A percentile compares a stretch with the other conserved stretches of the same genome.
These are phyloP conservation scores for Rhododendron mucronatum DNA, from an alignment of 148 eudicot species.

Conservation along the genomic window DNA sequence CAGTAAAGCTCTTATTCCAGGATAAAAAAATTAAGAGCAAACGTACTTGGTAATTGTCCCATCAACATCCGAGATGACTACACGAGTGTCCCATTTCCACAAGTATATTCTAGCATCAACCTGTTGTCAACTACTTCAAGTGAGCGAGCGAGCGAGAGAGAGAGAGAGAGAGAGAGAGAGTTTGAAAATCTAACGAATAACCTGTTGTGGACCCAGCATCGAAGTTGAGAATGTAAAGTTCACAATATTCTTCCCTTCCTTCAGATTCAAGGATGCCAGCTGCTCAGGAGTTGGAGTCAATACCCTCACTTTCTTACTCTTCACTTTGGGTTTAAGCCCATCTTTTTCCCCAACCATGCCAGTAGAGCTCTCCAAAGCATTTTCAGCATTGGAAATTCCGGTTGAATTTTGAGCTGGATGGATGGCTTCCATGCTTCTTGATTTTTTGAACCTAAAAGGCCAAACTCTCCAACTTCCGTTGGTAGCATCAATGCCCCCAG, in stretches of 20 bases:
- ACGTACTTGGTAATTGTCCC: slow-evolving; percentile 96
- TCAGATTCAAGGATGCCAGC: slow-evolving; percentile 73
- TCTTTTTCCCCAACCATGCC: slow-evolving; percentile 18
- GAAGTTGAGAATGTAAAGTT: slow-evolving; percentile 77
- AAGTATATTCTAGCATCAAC: slow-evolving; percentile 88
- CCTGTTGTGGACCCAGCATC: slow-evolving; percentile 81
- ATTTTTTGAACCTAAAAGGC: slow-evolving; percentile 62
- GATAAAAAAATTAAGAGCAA: background rate
- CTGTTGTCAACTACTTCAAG: slow-evolving; percentile 26
- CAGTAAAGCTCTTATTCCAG: background rate
- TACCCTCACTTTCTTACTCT: slow-evolving; percentile 40
- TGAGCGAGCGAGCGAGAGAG: background rate
- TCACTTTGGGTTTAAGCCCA: slow-evolving; percentile 23
- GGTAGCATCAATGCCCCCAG: slow-evolving; percentile 30
- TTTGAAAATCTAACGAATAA: slow-evolving; percentile 15
- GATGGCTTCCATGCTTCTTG: slow-evolving; percentile 33
- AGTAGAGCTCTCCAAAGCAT: slow-evolving; percentile 16
- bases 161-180: background rate
- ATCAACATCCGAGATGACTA: slow-evolving; percentile 97
- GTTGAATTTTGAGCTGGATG: slow-evolving; percentile 4
- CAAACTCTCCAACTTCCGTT: slow-evolving; percentile 58
- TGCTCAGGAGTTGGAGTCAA: slow-evolving; percentile 80
- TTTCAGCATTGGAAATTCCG: slow-evolving; percentile 24
- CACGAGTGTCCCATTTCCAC: slow-evolving; percentile 86
- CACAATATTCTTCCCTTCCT: slow-evolving; percentile 69